A percentile compares a stretch with the other conserved stretches of the same genome.
Conservation (phyloP, 2,329 filamentous ascomycete genomes). For the Iodosphaeria phyllophila region DNA sequence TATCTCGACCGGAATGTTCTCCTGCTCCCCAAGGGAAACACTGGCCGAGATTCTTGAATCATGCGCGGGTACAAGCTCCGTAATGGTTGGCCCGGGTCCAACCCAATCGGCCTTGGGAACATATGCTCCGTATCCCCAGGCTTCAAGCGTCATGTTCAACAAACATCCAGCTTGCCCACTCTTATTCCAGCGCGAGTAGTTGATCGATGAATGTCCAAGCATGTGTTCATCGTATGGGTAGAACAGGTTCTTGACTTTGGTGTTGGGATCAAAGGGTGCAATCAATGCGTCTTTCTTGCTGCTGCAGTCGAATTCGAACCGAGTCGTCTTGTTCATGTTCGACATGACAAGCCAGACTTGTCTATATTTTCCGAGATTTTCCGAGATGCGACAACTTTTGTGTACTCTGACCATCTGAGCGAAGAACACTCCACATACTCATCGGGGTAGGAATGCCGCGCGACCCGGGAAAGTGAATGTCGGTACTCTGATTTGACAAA, state of each 20-base stretch:
- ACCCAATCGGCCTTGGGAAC: slow-evolving; percentile 31
- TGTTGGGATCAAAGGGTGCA: slow-evolving; percentile 29
- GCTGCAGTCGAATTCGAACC: slow-evolving; percentile 34
- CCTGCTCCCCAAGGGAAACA: slow-evolving; percentile 9
- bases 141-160: slow-evolving; percentile 23
- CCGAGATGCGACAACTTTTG: slow-evolving; percentile 33
- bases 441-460: slow-evolving; percentile 28
- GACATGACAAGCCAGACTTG: slow-evolving; percentile 23
- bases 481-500: slow-evolving; percentile 32
- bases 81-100: slow-evolving; percentile 34
- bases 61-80: slow-evolving; percentile 34
- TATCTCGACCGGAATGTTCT: slow-evolving; percentile 30
- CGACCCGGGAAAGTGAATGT: slow-evolving; percentile 28
- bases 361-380: slow-evolving; percentile 14
- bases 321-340: slow-evolving; percentile 25
- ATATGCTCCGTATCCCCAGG: slow-evolving; percentile 37
- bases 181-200: slow-evolving; percentile 22
- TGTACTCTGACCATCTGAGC: slow-evolving; percentile 23
- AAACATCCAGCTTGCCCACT: slow-evolving; percentile 26
- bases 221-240: slow-evolving; percentile 36
- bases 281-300: slow-evolving; percentile 23
- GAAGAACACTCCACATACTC: slow-evolving; percentile 34
- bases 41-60: slow-evolving; percentile 31
- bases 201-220: slow-evolving; percentile 22
- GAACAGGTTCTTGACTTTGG: slow-evolving; percentile 39